phyloP scores from a whole-genome alignment of 352 stramenopile genomes.

The Globisporangium nagaii region DNA sequence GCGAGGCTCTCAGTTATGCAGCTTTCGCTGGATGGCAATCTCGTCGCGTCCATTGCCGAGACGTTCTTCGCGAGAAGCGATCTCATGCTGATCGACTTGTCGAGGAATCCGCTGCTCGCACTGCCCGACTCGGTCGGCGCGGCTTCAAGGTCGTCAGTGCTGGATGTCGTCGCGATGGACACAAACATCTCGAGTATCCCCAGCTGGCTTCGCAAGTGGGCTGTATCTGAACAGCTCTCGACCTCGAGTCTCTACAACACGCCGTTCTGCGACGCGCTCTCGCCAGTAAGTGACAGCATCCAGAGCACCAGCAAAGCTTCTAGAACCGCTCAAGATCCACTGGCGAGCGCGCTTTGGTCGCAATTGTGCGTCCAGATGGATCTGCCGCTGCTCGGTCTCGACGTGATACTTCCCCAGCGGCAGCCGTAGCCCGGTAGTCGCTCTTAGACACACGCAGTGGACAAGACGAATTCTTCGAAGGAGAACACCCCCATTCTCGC shows the following conservation, averaged over 20 bases:
- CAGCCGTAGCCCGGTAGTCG: no score
- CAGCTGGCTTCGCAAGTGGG: background rate
- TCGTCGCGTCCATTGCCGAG: conserved; percentile 30
- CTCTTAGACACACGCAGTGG: no score
- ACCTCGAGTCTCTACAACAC: background rate
- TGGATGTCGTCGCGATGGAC: background rate
- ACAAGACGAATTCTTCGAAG: no score
- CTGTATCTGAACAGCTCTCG: no score
- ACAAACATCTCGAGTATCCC: background rate
- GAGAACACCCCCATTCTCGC: no score
- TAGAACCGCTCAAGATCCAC: background rate
- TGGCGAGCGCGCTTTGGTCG: background rate
- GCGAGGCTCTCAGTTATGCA: conserved; percentile 45
- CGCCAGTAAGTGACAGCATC: background rate
- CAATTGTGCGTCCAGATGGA: background rate
- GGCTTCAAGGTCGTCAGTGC: background rate
- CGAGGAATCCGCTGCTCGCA: conserved; percentile 23
- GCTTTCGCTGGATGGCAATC: background rate
- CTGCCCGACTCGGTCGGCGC: conserved; percentile 14
- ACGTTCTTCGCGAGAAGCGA: conserved; percentile 44
- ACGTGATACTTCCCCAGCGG: background rate
- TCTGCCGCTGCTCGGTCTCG: background rate
- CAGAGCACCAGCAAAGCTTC: background rate
- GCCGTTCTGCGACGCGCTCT: background rate
- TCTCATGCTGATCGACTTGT: conserved; percentile 45